Percentiles rank a stretch among this genome's conserved stretches.
Evolutionary conservation across 2,329 filamentous ascomycete species (phyloP).

Genomic region (Monosporascus sp.): DNA sequence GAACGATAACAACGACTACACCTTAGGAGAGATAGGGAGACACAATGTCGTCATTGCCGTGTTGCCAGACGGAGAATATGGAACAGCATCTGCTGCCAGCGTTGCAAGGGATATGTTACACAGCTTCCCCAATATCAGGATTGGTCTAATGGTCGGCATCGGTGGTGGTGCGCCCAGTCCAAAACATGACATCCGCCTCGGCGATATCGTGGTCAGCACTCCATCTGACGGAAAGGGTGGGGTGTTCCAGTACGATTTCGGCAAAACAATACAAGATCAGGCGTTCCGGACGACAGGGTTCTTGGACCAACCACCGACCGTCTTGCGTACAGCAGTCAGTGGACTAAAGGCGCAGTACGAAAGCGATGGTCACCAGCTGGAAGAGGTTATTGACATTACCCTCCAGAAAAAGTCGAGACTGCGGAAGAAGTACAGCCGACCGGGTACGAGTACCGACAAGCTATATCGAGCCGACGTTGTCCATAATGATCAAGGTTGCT

Average conservation of each 20-base stretch:
- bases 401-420: too few relatives aligned
- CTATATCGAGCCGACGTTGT: too few relatives aligned
- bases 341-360: slow-evolving; percentile 9
- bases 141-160: slow-evolving; percentile 41
- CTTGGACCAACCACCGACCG: slow-evolving; percentile 13
- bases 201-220: slow-evolving; percentile 20
- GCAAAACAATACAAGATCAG: slow-evolving; percentile 9
- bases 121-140: slow-evolving; percentile 28
- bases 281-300: slow-evolving; percentile 11
- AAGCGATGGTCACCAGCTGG: slow-evolving; percentile 9
- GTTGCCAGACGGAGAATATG: slow-evolving; percentile 23
- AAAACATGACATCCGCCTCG: slow-evolving; percentile 12
- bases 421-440: too few relatives aligned
- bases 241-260: slow-evolving; percentile 20
- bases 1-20: slow-evolving; percentile 13
- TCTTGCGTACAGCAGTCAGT: slow-evolving; percentile 12
- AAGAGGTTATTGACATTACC: slow-evolving; percentile 5
- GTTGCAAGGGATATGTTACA: slow-evolving; percentile 25
- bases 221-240: slow-evolving; percentile 8
- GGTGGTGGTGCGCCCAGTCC: slow-evolving; percentile 21
- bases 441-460: too few relatives aligned
- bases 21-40: slow-evolving; percentile 12
- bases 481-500: too few relatives aligned
- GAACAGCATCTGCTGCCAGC: slow-evolving; percentile 27
- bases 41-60: slow-evolving; percentile 19